These are phyloP conservation scores for Neltuma alba DNA, from an alignment of 306 rosid species.

Conservation along the genomic window DNA sequence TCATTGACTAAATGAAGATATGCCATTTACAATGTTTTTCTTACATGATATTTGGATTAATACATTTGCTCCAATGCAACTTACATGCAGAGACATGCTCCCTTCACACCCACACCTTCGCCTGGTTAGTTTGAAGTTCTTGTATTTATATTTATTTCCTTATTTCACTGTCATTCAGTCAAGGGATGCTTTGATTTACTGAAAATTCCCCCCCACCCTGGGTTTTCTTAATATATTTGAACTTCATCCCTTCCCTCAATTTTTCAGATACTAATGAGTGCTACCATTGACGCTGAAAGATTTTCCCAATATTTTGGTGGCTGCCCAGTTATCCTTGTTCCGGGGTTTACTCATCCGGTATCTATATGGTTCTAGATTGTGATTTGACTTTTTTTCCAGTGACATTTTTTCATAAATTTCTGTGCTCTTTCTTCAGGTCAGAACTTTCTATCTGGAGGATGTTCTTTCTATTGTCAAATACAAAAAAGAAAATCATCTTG, in stretches of 20 bases:
- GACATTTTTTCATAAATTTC: conserved; percentile 13
- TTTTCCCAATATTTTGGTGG: conserved; percentile 94
- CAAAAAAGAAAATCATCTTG: conserved; percentile 57
- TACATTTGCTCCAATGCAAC: conserved; percentile 30
- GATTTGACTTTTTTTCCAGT: conserved; percentile 25
- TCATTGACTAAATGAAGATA: conserved; percentile 8
- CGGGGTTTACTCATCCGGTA: conserved; percentile 97
- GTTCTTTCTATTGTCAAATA: conserved; percentile 70
- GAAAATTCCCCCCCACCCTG: neutral
- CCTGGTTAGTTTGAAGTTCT: conserved; percentile 68
- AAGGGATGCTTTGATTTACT: conserved; percentile 20
- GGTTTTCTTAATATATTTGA: conserved; percentile 18
- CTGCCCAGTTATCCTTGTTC: conserved; percentile 85
- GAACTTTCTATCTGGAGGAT: conserved; percentile 85
- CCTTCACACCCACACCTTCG: conserved; percentile 69
- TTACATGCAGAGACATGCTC: conserved; percentile 85
- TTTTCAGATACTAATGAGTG: conserved; percentile 93
- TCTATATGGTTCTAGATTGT: conserved; percentile 32
- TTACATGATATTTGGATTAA: conserved; percentile 28
- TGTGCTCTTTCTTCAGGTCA: conserved; percentile 64
- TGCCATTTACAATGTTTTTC: conserved; percentile 11
- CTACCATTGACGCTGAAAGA: conserved; percentile 80
- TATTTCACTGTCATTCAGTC: conserved; percentile 26
- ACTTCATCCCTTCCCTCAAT: conserved; percentile 1
- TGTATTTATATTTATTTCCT: conserved; percentile 25